These are phyloP conservation scores for Suillus discolor DNA, from an alignment of 768 basidiomycete species.

Conservation along the genomic window DNA sequence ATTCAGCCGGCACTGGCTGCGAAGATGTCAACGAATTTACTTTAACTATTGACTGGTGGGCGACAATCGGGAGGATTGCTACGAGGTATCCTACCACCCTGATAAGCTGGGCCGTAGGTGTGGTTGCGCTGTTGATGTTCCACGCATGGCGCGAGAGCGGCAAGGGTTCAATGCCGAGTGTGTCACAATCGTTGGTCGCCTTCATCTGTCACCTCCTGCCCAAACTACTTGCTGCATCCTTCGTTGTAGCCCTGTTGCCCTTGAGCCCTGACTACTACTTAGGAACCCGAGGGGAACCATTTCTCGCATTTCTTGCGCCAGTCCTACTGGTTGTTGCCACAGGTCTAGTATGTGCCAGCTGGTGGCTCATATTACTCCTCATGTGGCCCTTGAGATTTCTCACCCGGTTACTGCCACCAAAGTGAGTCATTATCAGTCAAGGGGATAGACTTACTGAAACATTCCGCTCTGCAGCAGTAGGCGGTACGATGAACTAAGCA, in stretches of 20 bases:
- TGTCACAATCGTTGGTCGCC: constrained; percentile 48
- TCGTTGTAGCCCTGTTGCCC: constrained; percentile 56
- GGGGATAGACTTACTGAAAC: not conserved
- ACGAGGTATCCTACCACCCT: constrained; percentile 75
- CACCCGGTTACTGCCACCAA: constrained; percentile 14
- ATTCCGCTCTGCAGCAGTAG: constrained; percentile 12
- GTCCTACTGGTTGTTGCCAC: constrained; percentile 59
- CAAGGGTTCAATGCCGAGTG: constrained; percentile 40
- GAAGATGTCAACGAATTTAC: constrained; percentile 36
- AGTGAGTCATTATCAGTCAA: constrained; percentile 14
- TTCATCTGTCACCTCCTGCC: constrained; percentile 45
- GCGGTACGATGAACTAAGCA: constrained; percentile 36
- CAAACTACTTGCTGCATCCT: constrained; percentile 44
- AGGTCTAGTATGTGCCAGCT: constrained; percentile 65
- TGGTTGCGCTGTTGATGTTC: constrained; percentile 62
- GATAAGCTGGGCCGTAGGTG: constrained; percentile 72
- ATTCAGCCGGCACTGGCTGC: constrained; percentile 59
- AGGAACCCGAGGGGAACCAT: constrained; percentile 55
- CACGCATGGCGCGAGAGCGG: constrained; percentile 45
- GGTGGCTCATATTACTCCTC: constrained; percentile 52
- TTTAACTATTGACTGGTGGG: constrained; percentile 70
- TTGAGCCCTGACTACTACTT: constrained; percentile 56
- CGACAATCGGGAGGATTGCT: constrained; percentile 70
- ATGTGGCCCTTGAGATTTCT: constrained; percentile 45
- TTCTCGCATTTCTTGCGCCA: constrained; percentile 38